Conservation (phyloP, 2,329 filamentous ascomycete species). For the Stachybotrys chartarum region DNA sequence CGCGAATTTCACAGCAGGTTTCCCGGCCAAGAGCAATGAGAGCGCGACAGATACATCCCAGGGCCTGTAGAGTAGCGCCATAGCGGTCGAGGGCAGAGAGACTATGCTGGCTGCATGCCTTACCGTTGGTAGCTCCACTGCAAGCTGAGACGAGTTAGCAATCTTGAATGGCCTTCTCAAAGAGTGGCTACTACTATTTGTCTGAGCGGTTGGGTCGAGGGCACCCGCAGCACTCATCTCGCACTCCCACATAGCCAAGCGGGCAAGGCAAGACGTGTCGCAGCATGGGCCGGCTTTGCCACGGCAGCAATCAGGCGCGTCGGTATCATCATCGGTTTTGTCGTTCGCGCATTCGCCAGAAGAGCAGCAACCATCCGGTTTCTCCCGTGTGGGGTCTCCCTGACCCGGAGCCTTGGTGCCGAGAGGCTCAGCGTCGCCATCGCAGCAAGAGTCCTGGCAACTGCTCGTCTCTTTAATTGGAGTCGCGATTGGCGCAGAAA, state of each 20-base stretch:
- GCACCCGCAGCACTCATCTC: constrained; percentile 6
- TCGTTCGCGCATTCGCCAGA: not conserved
- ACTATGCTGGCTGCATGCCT: constrained; percentile 30
- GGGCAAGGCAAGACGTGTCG: constrained; percentile 33
- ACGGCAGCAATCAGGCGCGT: constrained; percentile 29
- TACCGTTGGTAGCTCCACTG: constrained; percentile 10
- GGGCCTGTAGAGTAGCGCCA: constrained; percentile 32
- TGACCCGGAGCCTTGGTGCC: not conserved
- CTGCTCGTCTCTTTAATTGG: not conserved
- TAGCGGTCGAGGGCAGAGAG: constrained; percentile 30
- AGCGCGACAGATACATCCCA: constrained; percentile 48
- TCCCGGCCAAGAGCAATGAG: constrained; percentile 44
- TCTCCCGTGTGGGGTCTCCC: not conserved
- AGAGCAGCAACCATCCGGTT: constrained; percentile 3
- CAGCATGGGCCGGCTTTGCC: constrained; percentile 33
- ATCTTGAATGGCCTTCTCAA: not conserved
- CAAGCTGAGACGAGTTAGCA: constrained; percentile 7
- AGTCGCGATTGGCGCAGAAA: not conserved
- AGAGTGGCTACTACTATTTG: constrained; percentile 1
- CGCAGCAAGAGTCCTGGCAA: not conserved
- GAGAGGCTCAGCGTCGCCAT: not conserved
- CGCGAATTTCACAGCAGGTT: constrained; percentile 35
- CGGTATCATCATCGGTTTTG: not conserved
- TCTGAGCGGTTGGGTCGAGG: not conserved
- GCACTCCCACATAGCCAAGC: constrained; percentile 35